Evolutionary conservation across 306 rosid genomes (phyloP), one percentile per base, ranked within the genome.

Genomic region (Adenanthera pavonina): DNA sequence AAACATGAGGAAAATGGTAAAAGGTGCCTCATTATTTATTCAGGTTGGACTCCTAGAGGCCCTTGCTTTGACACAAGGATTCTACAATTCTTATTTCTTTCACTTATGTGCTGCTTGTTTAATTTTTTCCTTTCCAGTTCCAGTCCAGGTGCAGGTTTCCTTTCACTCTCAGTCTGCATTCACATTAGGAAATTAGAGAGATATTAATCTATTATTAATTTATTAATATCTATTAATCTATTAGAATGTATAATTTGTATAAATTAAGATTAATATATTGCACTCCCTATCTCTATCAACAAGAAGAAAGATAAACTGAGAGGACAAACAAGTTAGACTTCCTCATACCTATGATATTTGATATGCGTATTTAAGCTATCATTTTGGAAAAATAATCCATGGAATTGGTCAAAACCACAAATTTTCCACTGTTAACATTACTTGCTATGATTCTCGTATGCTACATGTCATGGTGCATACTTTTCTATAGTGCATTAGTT

Each of bases 401-500:
- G 49, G 48, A 66, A 40, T 38, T 66, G 33, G 49, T 66, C 12
- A 66, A 66, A 40, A 40, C 33, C 14, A 35, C 46, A 64, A 64
- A 34, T 36, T 64, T 65, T 16, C 30, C 71, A 15, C 47, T 38
- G 25, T 74, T 56, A 40, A 70, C 52, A 56, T 53, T 74, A 74
- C 52, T 84, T 40, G 61, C 76, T 30, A 67, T 33, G 11, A 19
- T 67, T 75, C 17, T 66, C n/a, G 5, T n/a, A 5, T 33, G 6
- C 77, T 61, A 72, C 46, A 52, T 64, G 51, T 75, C 14, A 12
- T 25, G 40, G 51, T 48, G 74, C 81, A 57, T 77, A 38, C 13
- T 68, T 86, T 76, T 72, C 47, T 48, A 36, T 44, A 40, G 35
- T 0, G 52, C 48, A 47, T 20, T 75, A 16, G 36, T 67, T 61